phyloP scores from a whole-genome alignment of 2,329 filamentous ascomycete genomes.

The Corynespora cassiicola region DNA sequence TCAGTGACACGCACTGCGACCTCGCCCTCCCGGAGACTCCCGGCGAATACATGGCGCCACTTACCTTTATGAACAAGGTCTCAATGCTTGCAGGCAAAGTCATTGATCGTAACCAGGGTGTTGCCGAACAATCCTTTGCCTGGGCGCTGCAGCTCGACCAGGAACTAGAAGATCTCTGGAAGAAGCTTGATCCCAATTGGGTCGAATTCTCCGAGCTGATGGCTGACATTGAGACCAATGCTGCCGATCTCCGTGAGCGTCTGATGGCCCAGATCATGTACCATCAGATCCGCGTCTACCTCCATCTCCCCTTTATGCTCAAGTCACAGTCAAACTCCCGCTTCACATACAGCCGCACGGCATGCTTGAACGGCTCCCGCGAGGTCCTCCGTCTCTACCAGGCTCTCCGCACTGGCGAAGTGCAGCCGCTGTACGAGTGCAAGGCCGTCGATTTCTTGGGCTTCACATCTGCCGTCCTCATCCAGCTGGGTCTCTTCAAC shows the following conservation, averaged over 20 bases:
- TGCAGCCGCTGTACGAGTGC: slow-evolving; percentile 52
- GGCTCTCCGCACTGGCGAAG: slow-evolving; percentile 40
- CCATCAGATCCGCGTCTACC: slow-evolving; percentile 53
- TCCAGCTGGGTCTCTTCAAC: slow-evolving; percentile 51
- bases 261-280: slow-evolving; percentile 52
- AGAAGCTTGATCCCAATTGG: slow-evolving; percentile 46
- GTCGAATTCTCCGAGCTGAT: slow-evolving; percentile 42
- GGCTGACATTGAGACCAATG: slow-evolving; percentile 35
- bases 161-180: slow-evolving; percentile 48
- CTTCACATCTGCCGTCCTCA: slow-evolving; percentile 53
- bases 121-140: slow-evolving; percentile 41
- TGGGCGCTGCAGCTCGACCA: slow-evolving; percentile 52
- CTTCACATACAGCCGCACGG: slow-evolving; percentile 47
- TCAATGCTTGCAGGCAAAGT: slow-evolving; percentile 50
- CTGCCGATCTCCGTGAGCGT: slow-evolving; percentile 44
- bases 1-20: slow-evolving; percentile 48
- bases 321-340: slow-evolving; percentile 44
- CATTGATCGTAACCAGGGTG: slow-evolving; percentile 51
- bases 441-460: slow-evolving; percentile 56
- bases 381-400: slow-evolving; percentile 50
- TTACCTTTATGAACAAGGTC: slow-evolving; percentile 42
- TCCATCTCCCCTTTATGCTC: slow-evolving; percentile 55
- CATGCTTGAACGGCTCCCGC: slow-evolving; percentile 50
- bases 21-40: slow-evolving; percentile 33
- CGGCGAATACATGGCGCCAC: slow-evolving; percentile 34